Evolutionary conservation across 2,329 filamentous ascomycete species (phyloP).

Genomic region (Penicillium sp.): DNA sequence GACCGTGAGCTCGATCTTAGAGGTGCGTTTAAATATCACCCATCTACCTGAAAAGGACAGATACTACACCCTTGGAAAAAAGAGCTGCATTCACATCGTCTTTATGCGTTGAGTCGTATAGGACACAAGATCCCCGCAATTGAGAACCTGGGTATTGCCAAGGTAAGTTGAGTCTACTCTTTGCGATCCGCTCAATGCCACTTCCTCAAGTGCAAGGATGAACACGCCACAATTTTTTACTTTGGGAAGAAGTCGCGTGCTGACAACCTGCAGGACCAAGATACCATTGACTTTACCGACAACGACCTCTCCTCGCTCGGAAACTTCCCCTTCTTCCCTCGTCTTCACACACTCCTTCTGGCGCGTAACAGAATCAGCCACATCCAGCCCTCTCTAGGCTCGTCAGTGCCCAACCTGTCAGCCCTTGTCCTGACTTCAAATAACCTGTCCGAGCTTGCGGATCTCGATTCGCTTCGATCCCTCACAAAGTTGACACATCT

Average conservation of each 20-base stretch:
- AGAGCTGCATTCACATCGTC: slow-evolving; percentile 81
- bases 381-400: slow-evolving; percentile 73
- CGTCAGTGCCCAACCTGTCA: slow-evolving; percentile 75
- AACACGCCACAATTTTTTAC: not conserved
- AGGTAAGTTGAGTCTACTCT: slow-evolving; percentile 58
- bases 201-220: not conserved
- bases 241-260: not conserved
- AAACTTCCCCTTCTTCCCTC: slow-evolving; percentile 90
- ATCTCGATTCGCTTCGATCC: slow-evolving; percentile 74
- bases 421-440: slow-evolving; percentile 84
- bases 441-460: slow-evolving; percentile 76
- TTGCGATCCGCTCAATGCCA: not conserved
- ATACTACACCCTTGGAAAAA: slow-evolving; percentile 73
- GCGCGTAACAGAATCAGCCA: slow-evolving; percentile 82
- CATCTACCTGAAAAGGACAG: slow-evolving; percentile 67
- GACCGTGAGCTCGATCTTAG: slow-evolving; percentile 98
- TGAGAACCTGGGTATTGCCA: slow-evolving; percentile 94
- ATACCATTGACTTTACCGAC: slow-evolving; percentile 97
- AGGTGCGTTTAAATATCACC: slow-evolving; percentile 68
- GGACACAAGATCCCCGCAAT: slow-evolving; percentile 97
- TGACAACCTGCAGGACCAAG: slow-evolving; percentile 70
- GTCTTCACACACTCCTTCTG: slow-evolving; percentile 82
- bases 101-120: slow-evolving; percentile 57
- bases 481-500: slow-evolving; percentile 75
- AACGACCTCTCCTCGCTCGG: slow-evolving; percentile 88